Evolutionary conservation across 257 asterid species (phyloP).

Genomic region (Rubia yunnanensis): DNA sequence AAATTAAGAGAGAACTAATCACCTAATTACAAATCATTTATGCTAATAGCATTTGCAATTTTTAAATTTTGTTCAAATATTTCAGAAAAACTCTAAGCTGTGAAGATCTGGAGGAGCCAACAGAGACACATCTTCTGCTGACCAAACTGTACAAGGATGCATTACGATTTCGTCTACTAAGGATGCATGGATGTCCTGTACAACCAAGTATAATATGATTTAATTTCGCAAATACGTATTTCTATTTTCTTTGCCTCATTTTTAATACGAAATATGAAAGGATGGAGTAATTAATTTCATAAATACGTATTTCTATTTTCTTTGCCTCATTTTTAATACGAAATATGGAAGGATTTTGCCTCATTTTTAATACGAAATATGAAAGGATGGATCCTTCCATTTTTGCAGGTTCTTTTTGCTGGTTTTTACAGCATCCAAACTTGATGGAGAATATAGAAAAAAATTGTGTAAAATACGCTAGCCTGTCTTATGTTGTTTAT

Average conservation of each 20-base stretch:
- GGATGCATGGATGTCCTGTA: slow-evolving; percentile 38
- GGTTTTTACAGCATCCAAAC: slow-evolving; percentile 39
- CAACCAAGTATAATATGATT: slow-evolving; percentile 39
- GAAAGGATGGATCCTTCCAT: slow-evolving; percentile 28
- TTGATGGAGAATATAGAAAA: slow-evolving; percentile 21
- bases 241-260: too few species aligned
- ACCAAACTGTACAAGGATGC: slow-evolving; percentile 46
- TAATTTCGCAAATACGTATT: too few species aligned
- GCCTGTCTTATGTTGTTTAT: slow-evolving; percentile 31
- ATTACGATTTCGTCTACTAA: slow-evolving; percentile 51
- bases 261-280: too few species aligned
- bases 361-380: slow-evolving; percentile 20
- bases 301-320: background rate
- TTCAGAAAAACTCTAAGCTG: slow-evolving; percentile 18
- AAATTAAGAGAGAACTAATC: too few species aligned
- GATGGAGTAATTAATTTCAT: too few species aligned
- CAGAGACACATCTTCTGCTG: background rate
- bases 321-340: too few species aligned
- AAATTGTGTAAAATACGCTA: slow-evolving; percentile 18
- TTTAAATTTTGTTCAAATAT: too few species aligned
- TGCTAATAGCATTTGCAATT: too few species aligned
- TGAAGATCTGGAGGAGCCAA: slow-evolving; percentile 3
- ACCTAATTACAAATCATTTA: too few species aligned
- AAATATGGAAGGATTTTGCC: slow-evolving; percentile 1
- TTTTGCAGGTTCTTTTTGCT: slow-evolving; percentile 39